phyloP scores from a whole-genome alignment of 441 rosid genomes.

The Geranium incanum region DNA sequence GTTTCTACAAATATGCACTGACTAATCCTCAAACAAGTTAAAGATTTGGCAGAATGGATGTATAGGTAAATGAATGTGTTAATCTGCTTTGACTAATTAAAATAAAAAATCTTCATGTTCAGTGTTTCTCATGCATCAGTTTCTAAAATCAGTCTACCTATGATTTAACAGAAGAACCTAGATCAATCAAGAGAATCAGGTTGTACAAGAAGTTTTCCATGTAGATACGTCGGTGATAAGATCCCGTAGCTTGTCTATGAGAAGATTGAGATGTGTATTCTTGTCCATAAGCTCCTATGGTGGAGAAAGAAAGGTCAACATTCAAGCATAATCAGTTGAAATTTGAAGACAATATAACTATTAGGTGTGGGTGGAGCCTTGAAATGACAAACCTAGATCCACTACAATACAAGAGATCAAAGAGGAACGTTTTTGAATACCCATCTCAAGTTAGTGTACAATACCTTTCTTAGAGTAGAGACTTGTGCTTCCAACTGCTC shows the following conservation, averaged over 20 bases:
- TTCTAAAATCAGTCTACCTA: too few relatives aligned
- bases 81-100: too few relatives aligned
- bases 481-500: slow-evolving; percentile 65
- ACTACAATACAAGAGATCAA: neutral
- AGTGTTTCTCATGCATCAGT: too few relatives aligned
- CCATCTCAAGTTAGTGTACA: neutral
- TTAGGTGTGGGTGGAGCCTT: neutral
- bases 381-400: neutral
- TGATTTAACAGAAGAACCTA: too few relatives aligned
- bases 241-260: slow-evolving; percentile 64
- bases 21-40: too few relatives aligned
- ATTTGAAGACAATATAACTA: neutral
- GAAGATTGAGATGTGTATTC: slow-evolving; percentile 60
- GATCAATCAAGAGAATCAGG: slow-evolving; percentile 24
- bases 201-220: slow-evolving; percentile 86
- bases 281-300: slow-evolving; percentile 68
- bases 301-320: slow-evolving; percentile 5
- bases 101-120: too few relatives aligned
- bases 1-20: too few relatives aligned
- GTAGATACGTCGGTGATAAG: slow-evolving; percentile 71
- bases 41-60: too few relatives aligned
- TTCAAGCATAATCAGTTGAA: neutral
- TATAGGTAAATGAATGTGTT: too few relatives aligned
- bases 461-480: slow-evolving; percentile 60
- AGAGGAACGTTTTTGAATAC: neutral